Evolutionary conservation across 2,329 filamentous ascomycete species (phyloP).

Genomic region (Neurospora crassa): DNA sequence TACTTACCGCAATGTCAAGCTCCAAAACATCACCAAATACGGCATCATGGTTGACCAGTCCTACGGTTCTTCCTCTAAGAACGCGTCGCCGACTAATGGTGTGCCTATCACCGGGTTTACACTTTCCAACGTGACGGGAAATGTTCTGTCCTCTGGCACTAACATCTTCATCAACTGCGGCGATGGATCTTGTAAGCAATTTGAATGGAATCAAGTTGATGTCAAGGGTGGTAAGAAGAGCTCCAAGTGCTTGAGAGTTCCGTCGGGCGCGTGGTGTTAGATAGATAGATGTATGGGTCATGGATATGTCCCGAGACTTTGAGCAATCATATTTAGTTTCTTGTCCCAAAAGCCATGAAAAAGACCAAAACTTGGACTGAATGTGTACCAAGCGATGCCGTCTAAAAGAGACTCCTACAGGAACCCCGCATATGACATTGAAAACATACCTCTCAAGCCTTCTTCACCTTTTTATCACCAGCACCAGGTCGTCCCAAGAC

Average conservation of each 20-base stretch:
- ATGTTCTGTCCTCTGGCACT: slow-evolving; percentile 20
- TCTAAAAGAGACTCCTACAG: not conserved
- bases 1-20: slow-evolving; percentile 42
- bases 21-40: slow-evolving; percentile 40
- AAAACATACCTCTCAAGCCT: not conserved
- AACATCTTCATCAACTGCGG: slow-evolving; percentile 30
- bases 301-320: not conserved
- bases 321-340: not conserved
- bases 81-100: slow-evolving; percentile 30
- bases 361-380: not conserved
- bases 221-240: slow-evolving; percentile 27
- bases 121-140: slow-evolving; percentile 31
- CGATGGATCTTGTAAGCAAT: slow-evolving; percentile 25
- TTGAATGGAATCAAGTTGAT: slow-evolving; percentile 26
- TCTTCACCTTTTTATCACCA: slow-evolving; percentile 7
- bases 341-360: not conserved
- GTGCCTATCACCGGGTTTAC: slow-evolving; percentile 36
- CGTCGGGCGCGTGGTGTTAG: not conserved
- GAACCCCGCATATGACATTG: not conserved
- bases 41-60: slow-evolving; percentile 51
- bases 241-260: slow-evolving; percentile 3
- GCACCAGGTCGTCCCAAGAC: slow-evolving; percentile 32
- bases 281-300: not conserved
- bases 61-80: slow-evolving; percentile 33
- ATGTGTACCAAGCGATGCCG: not conserved